Evolutionary conservation across 129 eudicot species (phyloP).

Genomic region (Artemisia tridentata): DNA sequence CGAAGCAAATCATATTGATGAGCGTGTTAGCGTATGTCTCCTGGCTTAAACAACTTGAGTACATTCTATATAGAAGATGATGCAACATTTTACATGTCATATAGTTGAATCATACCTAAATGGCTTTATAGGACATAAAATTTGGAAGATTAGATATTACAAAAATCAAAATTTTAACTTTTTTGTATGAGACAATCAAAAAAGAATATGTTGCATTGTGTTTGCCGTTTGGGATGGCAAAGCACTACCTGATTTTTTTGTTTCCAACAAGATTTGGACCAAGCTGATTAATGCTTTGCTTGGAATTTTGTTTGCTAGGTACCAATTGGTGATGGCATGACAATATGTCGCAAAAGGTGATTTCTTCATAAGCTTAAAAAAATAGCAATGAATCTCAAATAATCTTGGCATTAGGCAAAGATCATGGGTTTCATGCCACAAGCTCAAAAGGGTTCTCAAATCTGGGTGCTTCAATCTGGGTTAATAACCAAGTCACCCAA

Average conservation of each 20-base stretch:
- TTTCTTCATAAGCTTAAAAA: slow-evolving; percentile 14
- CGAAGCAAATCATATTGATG: no score
- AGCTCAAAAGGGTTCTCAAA: no score
- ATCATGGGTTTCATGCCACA: no score
- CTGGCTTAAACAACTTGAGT: background rate
- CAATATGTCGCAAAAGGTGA: slow-evolving; percentile 78
- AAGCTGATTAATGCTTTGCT: slow-evolving; percentile 2
- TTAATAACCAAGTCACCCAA: no score
- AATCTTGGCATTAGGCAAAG: no score
- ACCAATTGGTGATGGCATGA: slow-evolving; percentile 98
- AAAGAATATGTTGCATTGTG: background rate
- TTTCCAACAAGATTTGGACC: slow-evolving; percentile 11
- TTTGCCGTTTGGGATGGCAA: background rate
- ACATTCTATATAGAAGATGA: no score
- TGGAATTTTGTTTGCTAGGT: slow-evolving; percentile 46
- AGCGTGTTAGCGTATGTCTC: slow-evolving; percentile 72
- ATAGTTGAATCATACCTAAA: slow-evolving; percentile 1
- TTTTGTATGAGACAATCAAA: background rate
- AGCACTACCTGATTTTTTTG: background rate
- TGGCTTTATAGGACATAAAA: background rate
- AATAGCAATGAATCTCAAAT: background rate
- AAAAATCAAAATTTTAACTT: no score
- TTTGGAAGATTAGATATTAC: background rate
- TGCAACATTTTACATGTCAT: background rate
- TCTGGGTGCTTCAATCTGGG: no score